Base-by-base conservation (phyloP, 164 flowering plant species). In the Brasenia schreberi region DNA sequence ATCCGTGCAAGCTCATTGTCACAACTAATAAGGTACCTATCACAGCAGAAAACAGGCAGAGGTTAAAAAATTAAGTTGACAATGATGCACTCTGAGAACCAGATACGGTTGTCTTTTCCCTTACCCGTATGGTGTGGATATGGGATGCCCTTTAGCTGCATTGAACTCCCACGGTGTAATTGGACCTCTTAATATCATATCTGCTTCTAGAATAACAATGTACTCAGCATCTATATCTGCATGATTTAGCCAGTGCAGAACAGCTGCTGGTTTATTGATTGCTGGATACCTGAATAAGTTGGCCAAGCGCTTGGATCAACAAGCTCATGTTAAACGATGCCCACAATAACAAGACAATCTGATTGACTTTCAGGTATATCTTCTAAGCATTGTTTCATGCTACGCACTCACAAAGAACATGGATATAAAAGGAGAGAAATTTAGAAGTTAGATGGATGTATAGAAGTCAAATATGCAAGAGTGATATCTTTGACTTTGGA, bases 101-200 rank as follows among this genome's bases (percentile, higher is more conserved):
- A 56, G n/a, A 11, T 27, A 2, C 45, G n/a, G 27, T 58, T 23
- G 2, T 23, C 16, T 59, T 27, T 27, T 56, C 7, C 61, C 95
- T 86, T 88, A 94, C 99, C 83, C 90, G 63, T 94, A 91, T 14
- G 99, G 97, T 63, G 99, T 90, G 33, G 97, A 89, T 74, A 94
- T 97, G 64, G 99, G 99, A 45, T 72, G 84, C 39, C 97, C 96
- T 66, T 80, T 86, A 66, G 81, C 87, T 45, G 97, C 99, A 42
- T 85, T 80, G 76, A 89, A 91, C 77, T 94, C 97, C 99, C 99
- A 94, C 16, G 99, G 99, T 44, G 99, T 94, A 66, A 94, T 85
- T 42, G 99, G 84, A 52, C 96, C 92, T 79, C 96, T 80, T 73
- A 94, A 62, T 71, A 94, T 84, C 99, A 94, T 94, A 77, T 94